A percentile compares a stretch with the other conserved stretches of the same genome.
These are phyloP conservation scores for Dalechampia spathulata DNA, from an alignment of 441 rosid species.

Conservation along the genomic window DNA sequence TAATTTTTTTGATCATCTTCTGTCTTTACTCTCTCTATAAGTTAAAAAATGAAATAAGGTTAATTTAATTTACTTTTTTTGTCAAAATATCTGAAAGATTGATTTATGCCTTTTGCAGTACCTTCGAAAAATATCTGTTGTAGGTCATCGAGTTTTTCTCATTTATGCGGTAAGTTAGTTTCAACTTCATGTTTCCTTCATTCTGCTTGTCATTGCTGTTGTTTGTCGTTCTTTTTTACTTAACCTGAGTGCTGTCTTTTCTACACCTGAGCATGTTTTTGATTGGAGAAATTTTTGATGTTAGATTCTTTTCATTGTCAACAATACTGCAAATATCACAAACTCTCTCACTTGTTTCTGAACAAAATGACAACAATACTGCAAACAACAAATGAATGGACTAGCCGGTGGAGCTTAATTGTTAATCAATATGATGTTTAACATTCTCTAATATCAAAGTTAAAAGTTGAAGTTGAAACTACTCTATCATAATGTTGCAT, in stretches of 20 bases:
- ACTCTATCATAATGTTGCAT: not conserved
- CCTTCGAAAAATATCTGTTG: conserved; percentile 89
- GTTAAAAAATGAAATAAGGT: no score
- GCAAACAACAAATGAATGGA: not conserved
- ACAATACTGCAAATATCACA: not conserved
- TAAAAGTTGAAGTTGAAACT: not conserved
- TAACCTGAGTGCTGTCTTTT: not conserved
- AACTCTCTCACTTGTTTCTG: not conserved
- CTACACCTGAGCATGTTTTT: not conserved
- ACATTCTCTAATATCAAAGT: not conserved
- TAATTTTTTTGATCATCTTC: no score
- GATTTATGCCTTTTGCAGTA: conserved; percentile 47
- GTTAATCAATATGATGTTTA: not conserved
- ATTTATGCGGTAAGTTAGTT: conserved; percentile 75
- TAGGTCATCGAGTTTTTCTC: conserved; percentile 88
- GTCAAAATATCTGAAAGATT: conserved; percentile 11
- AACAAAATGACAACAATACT: not conserved
- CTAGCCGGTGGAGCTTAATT: not conserved
- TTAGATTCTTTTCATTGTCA: not conserved
- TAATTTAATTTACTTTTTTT: conserved; percentile 1
- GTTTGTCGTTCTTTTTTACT: not conserved
- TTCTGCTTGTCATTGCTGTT: not conserved
- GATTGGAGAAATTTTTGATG: not conserved
- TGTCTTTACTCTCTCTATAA: no score
- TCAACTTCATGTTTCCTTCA: conserved; percentile 1